Percentiles rank a stretch among this genome's conserved stretches.
phyloP scores from a whole-genome alignment of 441 rosid species.

The Erodium chrysanthum region DNA sequence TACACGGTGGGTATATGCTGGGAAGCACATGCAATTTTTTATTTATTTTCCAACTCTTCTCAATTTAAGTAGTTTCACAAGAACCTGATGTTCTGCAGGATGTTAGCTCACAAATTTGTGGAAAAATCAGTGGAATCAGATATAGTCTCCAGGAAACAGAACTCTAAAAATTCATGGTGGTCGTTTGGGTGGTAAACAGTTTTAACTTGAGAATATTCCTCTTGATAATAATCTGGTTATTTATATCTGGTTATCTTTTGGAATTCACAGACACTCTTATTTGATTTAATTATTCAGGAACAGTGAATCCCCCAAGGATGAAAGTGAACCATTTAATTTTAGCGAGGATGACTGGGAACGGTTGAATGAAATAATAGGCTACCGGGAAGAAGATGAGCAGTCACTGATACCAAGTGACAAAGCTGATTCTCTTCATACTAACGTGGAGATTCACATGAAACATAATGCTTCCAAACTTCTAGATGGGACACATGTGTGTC shows the following conservation, averaged over 20 bases:
- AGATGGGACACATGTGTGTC: conserved; percentile 49
- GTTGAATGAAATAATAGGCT: conserved; percentile 78
- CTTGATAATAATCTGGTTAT: conserved; percentile 8
- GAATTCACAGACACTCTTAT: neutral
- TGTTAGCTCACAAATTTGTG: conserved; percentile 95
- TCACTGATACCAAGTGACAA: conserved; percentile 39
- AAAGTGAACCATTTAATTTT: conserved; percentile 61
- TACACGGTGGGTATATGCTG: neutral
- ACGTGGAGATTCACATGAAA: conserved; percentile 79
- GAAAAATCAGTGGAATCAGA: conserved; percentile 60
- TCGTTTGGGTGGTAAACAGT: conserved; percentile 73
- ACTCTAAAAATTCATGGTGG: conserved; percentile 89
- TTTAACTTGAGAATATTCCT: conserved; percentile 14
- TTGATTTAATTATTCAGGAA: conserved; percentile 41
- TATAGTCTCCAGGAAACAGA: conserved; percentile 40
- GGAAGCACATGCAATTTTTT: neutral
- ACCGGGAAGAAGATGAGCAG: conserved; percentile 64
- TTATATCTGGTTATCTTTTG: neutral
- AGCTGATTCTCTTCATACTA: conserved; percentile 63
- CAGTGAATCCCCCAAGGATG: conserved; percentile 51
- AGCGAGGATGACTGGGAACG: conserved; percentile 93
- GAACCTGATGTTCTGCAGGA: conserved; percentile 42
- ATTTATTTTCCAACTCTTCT: neutral
- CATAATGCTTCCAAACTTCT: conserved; percentile 93
- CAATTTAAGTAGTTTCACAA: conserved; percentile 5